Base-by-base conservation (phyloP, 164 flowering plant species). In the Nymphaea thermarum region DNA sequence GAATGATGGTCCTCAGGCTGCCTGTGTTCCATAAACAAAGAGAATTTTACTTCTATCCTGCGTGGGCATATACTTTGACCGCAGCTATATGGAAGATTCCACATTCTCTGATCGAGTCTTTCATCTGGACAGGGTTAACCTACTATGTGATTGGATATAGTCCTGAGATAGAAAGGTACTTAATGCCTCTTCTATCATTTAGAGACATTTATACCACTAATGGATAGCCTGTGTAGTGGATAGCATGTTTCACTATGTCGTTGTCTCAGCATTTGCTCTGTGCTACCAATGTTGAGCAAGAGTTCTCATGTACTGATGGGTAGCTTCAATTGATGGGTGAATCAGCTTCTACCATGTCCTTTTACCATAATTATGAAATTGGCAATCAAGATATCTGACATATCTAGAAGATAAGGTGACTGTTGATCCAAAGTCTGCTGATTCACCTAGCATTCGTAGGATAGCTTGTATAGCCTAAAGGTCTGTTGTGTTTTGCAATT, bases 41-140 rank as follows among this genome's bases (percentile, higher is more conserved):
- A 61, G 87, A 81, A 8, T 68, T 80, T 1, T 71, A 47, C 69
- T 84, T 84, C 66, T 84, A 85, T 64, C 92, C 92, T 3, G 86
- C 86, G 8, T 85, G 92, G 87, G 84, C 85, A 61, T 85, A 82
- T 70, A 70, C 87, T 0, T 71, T 87, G 43, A 87, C 95, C 41
- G 75, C 90, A 7, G 45, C 77, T n/a, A 65, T 85, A 45, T 76
- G 83, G 4, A 83, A 81, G 71, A 43, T 87, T 67, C 95, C 95
- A 16, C 70, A 87, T 68, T 84, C 95, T 15, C 41, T 85, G 5
- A 0, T 83, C 62, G 87, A 81, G 62, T 66, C 89, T 42, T n/a
- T 77, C 6, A 65, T 87, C 43, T 88, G 95, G 95, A 81, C 85
- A 10, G 60, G 42, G 44, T 73, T 85, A 43, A 84, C 91, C 2